These are phyloP conservation scores for Prasinococcaceae sp. DNA, from an alignment of 139 green algal genomes.

Conservation along the genomic window DNA sequence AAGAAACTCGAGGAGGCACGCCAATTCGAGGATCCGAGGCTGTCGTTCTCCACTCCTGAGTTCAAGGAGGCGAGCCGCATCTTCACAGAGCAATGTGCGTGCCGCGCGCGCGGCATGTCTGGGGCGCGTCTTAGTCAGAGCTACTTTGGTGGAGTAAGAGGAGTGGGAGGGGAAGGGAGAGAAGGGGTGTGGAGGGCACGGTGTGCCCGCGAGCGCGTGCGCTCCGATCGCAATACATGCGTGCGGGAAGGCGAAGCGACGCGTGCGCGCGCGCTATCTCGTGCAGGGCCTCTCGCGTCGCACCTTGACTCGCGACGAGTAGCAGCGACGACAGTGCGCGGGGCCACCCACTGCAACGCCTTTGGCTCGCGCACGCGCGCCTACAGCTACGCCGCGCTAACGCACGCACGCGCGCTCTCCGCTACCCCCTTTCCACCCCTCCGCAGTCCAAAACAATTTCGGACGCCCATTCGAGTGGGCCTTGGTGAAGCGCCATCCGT, in stretches of 20 bases:
- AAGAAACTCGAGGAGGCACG: slow-evolving; percentile 75
- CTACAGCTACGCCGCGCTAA: too few relatives aligned
- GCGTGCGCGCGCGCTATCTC: not conserved
- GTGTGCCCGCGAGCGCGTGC: not conserved
- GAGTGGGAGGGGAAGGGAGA: too few relatives aligned
- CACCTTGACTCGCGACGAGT: too few relatives aligned
- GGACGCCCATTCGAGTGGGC: slow-evolving; percentile 72
- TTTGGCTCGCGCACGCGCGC: too few relatives aligned
- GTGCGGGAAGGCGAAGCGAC: not conserved
- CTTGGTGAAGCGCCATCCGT: slow-evolving; percentile 71
- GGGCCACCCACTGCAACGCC: too few relatives aligned
- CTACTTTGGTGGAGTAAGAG: too few relatives aligned
- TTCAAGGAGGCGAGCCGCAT: slow-evolving; percentile 79
- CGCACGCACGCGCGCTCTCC: too few relatives aligned
- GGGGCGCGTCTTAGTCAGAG: too few relatives aligned
- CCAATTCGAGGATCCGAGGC: slow-evolving; percentile 69
- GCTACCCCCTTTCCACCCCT: not conserved
- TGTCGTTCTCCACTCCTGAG: slow-evolving; percentile 85
- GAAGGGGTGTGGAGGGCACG: slow-evolving; percentile 79
- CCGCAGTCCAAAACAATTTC: slow-evolving; percentile 70
- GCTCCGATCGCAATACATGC: not conserved
- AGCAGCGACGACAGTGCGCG: too few relatives aligned
- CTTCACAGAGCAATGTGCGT: slow-evolving; percentile 79
- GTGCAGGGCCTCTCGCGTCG: too few relatives aligned
- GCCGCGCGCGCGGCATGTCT: too few relatives aligned